phyloP scores from a whole-genome alignment of 768 basidiomycete species.

The Boletales sp. region DNA sequence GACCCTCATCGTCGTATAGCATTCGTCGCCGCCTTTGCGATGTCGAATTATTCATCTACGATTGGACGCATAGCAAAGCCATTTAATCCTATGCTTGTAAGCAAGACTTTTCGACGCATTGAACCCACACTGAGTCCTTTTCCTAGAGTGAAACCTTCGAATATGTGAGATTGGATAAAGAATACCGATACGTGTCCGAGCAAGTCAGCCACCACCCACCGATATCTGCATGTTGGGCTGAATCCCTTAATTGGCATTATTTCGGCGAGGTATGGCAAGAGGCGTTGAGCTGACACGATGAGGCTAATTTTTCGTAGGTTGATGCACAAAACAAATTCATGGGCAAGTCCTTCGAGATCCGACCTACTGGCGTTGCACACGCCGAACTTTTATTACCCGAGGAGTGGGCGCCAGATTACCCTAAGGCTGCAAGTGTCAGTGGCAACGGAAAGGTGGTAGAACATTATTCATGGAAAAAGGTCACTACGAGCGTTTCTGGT shows the following conservation, averaged over 20 bases:
- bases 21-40: conserved; percentile 93
- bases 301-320: conserved; percentile 46
- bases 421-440: conserved; percentile 44
- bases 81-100: conserved; percentile 91
- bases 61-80: conserved; percentile 96
- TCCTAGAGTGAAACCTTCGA: conserved; percentile 88
- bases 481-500: conserved; percentile 85
- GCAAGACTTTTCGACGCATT: conserved; percentile 22
- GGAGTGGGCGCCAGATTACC: conserved; percentile 60
- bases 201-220: conserved; percentile 98
- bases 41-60: conserved; percentile 97
- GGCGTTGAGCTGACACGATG: background rate
- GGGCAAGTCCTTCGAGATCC: conserved; percentile 94
- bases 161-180: conserved; percentile 81
- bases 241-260: conserved; percentile 86
- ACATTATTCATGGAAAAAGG: conserved; percentile 96
- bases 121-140: background rate
- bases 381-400: conserved; percentile 75
- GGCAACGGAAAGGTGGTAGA: conserved; percentile 64
- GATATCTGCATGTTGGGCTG: conserved; percentile 93
- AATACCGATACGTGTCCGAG: conserved; percentile 91
- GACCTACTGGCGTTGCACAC: conserved; percentile 93
- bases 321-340: conserved; percentile 97
- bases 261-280: conserved; percentile 65
- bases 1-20: conserved; percentile 84